Evolutionary conservation across 352 stramenopile genomes (phyloP), one percentile per base, ranked within the genome.

Genomic region (Peronosclerospora sorghi): DNA sequence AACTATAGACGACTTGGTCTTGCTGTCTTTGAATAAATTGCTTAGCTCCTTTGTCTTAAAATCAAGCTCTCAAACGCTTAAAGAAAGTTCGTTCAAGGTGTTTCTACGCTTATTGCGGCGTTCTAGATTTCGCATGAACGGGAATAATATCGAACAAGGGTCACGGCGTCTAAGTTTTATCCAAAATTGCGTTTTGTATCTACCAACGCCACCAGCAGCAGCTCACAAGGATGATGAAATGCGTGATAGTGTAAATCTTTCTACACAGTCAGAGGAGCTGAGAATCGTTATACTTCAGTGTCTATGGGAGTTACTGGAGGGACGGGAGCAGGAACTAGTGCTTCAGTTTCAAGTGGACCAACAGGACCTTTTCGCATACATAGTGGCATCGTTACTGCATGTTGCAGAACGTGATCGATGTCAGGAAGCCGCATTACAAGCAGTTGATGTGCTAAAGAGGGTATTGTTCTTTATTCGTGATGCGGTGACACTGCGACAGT

Each of bases 301-400:
- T 57, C 42, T 86, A 19, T 49, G 49, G 4, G 41, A 61, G 20
- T 27, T 83, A 12, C 54, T 86, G 12, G 32, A 46, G 18, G 42
- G 37, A 2, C n/a, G 28, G 32, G 43, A 43, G 8, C 24, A 53
- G n/a, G 29, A 51, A 17, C 44, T 55, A 30, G 19, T 34, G 26
- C 37, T 54, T 14, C 59, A 43, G 27, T 44, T 46, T 48, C 53
- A 41, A 27, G 46, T 45, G 9, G 62, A 84, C 20, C 54, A 71
- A 13, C 58, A 67, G 9, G 59, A 90, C 45, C 85, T 90, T 27
- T 63, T 87, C 39, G 74, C 74, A 20, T 90, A 86, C 40, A 21
- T 74, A 4, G 59, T 90, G 8, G 71, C 68, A 6, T 56, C 65
- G 37, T 41, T 87, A 17, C 46, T 90, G 32, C 64, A 86, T 41